phyloP scores from a whole-genome alignment of 768 basidiomycete species.

The Pisolithus tinctorius region DNA sequence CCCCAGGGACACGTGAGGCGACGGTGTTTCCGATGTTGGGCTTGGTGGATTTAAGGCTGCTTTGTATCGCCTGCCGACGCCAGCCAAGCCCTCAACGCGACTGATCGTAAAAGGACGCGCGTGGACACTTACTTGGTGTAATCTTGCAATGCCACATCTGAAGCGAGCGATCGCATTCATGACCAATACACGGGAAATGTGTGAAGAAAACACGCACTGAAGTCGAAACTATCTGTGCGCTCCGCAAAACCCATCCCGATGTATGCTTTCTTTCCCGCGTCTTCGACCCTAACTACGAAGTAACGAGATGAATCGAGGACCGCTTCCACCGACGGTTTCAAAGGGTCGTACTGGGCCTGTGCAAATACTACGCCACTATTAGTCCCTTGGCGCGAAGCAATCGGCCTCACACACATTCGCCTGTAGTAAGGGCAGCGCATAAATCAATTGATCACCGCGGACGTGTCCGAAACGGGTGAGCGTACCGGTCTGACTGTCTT shows the following conservation, averaged over 20 bases:
- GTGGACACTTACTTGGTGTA: constrained; percentile 58
- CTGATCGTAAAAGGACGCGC: not conserved
- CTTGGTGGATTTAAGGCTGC: constrained; percentile 53
- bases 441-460: constrained; percentile 2
- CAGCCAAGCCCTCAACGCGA: not conserved
- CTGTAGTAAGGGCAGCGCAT: constrained; percentile 25
- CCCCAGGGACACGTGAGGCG: constrained; percentile 66
- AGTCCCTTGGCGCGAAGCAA: constrained; percentile 7
- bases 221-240: constrained; percentile 85
- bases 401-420: constrained; percentile 52
- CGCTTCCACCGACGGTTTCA: constrained; percentile 84
- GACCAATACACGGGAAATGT: not conserved
- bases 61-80: constrained; percentile 46
- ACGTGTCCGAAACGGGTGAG: constrained; percentile 3
- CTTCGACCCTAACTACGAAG: constrained; percentile 89
- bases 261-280: constrained; percentile 80
- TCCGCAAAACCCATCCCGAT: constrained; percentile 93
- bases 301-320: constrained; percentile 93
- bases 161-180: constrained; percentile 5
- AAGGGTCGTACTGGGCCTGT: constrained; percentile 71
- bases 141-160: constrained; percentile 82
- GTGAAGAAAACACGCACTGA: constrained; percentile 51
- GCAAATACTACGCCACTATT: constrained; percentile 66
- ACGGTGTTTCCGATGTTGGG: constrained; percentile 37
- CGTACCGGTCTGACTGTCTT: constrained; percentile 75